Conservation (phyloP, 345 rosid species). For the Lepidium aucheri region DNA sequence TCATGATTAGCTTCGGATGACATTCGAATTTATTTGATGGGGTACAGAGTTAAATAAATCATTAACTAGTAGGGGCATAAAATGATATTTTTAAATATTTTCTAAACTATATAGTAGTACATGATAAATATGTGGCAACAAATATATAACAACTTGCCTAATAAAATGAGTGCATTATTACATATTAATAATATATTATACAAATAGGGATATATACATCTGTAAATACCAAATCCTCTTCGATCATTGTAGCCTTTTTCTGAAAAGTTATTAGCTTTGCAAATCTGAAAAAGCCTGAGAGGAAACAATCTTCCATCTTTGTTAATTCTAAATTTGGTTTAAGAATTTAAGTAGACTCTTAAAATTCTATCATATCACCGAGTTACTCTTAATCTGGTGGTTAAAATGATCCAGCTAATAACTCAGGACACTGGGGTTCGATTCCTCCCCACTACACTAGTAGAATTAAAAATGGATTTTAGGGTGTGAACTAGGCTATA, state of each 20-base stretch:
- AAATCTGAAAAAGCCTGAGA: background rate
- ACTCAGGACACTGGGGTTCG: too few relatives aligned
- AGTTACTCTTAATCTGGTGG: too few relatives aligned
- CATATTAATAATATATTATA: background rate
- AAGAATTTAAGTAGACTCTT: too few relatives aligned
- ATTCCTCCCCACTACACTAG: too few relatives aligned
- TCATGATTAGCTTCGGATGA: background rate
- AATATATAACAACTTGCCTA: background rate
- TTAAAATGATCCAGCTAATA: too few relatives aligned
- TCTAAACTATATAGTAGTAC: too few relatives aligned
- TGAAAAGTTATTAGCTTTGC: background rate
- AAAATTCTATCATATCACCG: too few relatives aligned
- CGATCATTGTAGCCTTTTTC: slow-evolving; percentile 14
- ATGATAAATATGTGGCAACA: background rate
- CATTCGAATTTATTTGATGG: slow-evolving; percentile 15
- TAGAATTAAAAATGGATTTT: too few relatives aligned
- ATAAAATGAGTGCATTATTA: background rate
- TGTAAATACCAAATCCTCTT: slow-evolving; percentile 18
- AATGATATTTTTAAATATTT: background rate
- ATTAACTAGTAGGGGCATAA: slow-evolving; percentile 1
- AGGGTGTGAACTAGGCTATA: too few relatives aligned
- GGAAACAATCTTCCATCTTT: background rate
- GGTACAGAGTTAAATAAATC: slow-evolving; percentile 11
- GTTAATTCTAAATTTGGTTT: too few relatives aligned
- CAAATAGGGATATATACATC: background rate